These are phyloP conservation scores for Solanum ossicruentum DNA, from an alignment of 257 asterid genomes.

Conservation along the genomic window DNA sequence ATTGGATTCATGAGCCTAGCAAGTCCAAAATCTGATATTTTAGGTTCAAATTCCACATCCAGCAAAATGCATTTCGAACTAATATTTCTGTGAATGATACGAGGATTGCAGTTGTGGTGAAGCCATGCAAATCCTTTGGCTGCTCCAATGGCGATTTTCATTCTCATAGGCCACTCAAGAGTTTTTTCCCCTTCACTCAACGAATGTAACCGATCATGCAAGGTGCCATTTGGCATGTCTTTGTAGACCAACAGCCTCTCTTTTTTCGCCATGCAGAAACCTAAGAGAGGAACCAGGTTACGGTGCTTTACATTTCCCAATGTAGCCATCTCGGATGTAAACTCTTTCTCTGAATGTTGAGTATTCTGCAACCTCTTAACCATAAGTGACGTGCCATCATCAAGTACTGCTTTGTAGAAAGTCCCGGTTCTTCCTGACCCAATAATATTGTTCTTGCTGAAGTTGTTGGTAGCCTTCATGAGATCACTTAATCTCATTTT, in stretches of 20 bases:
- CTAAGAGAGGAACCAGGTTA: slow-evolving; percentile 58
- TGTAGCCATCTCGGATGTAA: slow-evolving; percentile 40
- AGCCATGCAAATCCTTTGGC: slow-evolving; percentile 68
- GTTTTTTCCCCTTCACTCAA: slow-evolving; percentile 10
- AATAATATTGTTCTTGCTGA: slow-evolving; percentile 49
- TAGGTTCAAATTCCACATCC: slow-evolving; percentile 41
- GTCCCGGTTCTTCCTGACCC: slow-evolving; percentile 64
- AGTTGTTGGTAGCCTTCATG: slow-evolving; percentile 60
- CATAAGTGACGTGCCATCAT: slow-evolving; percentile 49
- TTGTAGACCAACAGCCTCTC: slow-evolving; percentile 52
- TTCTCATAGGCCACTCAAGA: slow-evolving; percentile 53
- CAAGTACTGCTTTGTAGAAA: slow-evolving; percentile 47
- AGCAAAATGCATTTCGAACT: slow-evolving; percentile 56
- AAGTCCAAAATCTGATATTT: slow-evolving; percentile 76
- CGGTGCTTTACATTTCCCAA: slow-evolving; percentile 48
- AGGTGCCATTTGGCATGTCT: slow-evolving; percentile 51
- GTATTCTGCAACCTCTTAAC: slow-evolving; percentile 58
- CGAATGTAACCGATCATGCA: slow-evolving; percentile 42
- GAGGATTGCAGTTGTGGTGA: slow-evolving; percentile 66
- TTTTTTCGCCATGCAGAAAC: slow-evolving; percentile 44
- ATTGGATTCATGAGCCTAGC: slow-evolving; percentile 88
- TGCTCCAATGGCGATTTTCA: slow-evolving; percentile 40
- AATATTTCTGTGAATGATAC: slow-evolving; percentile 54
- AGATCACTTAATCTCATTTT: slow-evolving; percentile 58
- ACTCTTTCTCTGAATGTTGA: slow-evolving; percentile 59